These are phyloP conservation scores for Climacium dendroides DNA, from an alignment of 225 moss, liverwort and hornwort species.

Conservation along the genomic window DNA sequence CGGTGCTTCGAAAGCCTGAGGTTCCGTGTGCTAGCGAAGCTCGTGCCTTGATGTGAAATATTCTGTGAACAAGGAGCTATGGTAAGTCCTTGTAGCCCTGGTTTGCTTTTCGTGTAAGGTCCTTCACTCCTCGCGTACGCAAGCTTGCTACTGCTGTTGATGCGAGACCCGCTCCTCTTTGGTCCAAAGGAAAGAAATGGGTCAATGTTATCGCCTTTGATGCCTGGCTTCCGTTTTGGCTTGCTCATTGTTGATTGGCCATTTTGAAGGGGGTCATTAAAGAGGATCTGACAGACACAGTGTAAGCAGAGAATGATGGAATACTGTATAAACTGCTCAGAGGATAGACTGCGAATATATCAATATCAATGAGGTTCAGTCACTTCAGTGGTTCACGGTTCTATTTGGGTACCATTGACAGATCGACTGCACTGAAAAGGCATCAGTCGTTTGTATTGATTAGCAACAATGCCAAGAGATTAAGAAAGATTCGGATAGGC, in stretches of 20 bases:
- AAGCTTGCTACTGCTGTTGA: not conserved
- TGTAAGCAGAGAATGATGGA: not conserved
- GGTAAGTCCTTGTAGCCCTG: not conserved
- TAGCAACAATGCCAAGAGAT: not conserved
- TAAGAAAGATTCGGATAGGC: not conserved
- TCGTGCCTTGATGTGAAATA: not conserved
- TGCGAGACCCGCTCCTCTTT: not conserved
- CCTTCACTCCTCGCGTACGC: not conserved
- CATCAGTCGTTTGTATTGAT: not conserved
- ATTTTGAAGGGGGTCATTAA: not conserved
- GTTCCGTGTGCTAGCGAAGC: not conserved
- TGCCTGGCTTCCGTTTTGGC: not conserved
- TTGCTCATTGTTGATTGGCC: not conserved
- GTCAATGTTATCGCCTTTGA: not conserved
- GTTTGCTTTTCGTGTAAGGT: not conserved
- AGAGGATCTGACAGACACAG: not conserved
- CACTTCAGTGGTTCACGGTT: not conserved
- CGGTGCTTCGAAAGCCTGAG: not conserved
- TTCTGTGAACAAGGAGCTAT: not conserved
- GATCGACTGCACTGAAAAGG: not conserved
- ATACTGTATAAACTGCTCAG: not conserved
- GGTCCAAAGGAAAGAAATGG: not conserved
- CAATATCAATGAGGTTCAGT: not conserved
- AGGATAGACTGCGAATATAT: not conserved
- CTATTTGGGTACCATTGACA: not conserved